A percentile compares a stretch with the other conserved stretches of the same genome.
These are phyloP conservation scores for Geotrichum siamense DNA, from an alignment of 1,139 yeast species.

Conservation along the genomic window DNA sequence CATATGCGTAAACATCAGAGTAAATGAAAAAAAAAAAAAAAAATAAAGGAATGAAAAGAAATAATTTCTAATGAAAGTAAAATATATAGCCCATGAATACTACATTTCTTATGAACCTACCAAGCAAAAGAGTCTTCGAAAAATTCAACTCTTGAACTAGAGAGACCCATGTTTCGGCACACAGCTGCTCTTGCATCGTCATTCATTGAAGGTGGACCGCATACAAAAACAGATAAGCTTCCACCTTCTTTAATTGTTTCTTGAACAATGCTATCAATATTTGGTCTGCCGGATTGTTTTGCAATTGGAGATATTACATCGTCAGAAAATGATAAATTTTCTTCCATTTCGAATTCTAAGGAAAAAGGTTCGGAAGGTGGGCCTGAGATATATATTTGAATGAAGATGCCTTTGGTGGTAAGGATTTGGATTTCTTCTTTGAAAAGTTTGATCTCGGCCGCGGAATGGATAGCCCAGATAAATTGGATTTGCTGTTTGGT, in stretches of 20 bases:
- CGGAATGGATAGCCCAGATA: slow-evolving; percentile 44
- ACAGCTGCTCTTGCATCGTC: slow-evolving; percentile 34
- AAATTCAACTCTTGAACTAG: slow-evolving; percentile 34
- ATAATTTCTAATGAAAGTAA: too few relatives aligned
- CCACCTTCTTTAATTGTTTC: slow-evolving; percentile 31
- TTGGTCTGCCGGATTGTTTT: slow-evolving; percentile 10
- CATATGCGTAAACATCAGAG: too few relatives aligned
- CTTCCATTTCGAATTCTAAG: background rate
- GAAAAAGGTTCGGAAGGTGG: background rate
- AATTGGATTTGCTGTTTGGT: slow-evolving; percentile 37
- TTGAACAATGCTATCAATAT: slow-evolving; percentile 7
- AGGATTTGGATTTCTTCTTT: slow-evolving; percentile 42
- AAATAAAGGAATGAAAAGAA: too few relatives aligned
- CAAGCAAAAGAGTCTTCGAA: slow-evolving; percentile 41
- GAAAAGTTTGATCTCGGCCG: slow-evolving; percentile 44
- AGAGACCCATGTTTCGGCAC: slow-evolving; percentile 17
- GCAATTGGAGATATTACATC: background rate
- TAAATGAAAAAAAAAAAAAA: too few relatives aligned
- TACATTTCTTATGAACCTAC: slow-evolving; percentile 25
- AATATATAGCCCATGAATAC: too few relatives aligned
- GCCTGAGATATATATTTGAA: slow-evolving; percentile 32
- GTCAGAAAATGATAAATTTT: background rate
- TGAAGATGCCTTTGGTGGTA: slow-evolving; percentile 29
- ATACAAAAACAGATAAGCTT: slow-evolving; percentile 21
- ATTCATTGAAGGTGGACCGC: slow-evolving; percentile 40